These are phyloP conservation scores for Talaromyces sp. DNA, from an alignment of 2,329 filamentous ascomycete species.

Conservation along the genomic window DNA sequence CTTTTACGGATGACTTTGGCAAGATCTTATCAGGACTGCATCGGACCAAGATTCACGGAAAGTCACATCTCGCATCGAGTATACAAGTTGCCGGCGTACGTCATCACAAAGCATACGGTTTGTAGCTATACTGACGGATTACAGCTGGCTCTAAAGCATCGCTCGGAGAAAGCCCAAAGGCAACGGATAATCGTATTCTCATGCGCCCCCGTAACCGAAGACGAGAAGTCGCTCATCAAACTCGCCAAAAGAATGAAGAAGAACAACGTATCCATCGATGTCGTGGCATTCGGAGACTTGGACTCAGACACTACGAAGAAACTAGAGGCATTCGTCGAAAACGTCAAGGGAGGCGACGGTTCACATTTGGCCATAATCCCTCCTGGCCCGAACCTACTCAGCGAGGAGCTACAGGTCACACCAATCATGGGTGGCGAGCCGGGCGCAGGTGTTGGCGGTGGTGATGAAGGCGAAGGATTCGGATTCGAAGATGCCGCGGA, in stretches of 20 bases:
- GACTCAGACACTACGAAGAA: constrained; percentile 86
- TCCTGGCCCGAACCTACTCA: constrained; percentile 85
- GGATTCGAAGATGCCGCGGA: constrained; percentile 83
- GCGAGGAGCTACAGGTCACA: constrained; percentile 83
- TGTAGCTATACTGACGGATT: constrained; percentile 16
- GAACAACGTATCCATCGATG: constrained; percentile 88
- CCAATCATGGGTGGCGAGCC: constrained; percentile 86
- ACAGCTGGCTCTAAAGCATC: constrained; percentile 92
- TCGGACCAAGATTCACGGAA: constrained; percentile 89
- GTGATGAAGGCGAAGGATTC: constrained; percentile 51
- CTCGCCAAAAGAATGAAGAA: constrained; percentile 99
- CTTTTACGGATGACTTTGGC: constrained; percentile 91
- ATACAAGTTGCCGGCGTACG: constrained; percentile 93
- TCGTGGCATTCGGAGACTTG: constrained; percentile 90
- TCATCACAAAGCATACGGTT: constrained; percentile 15
- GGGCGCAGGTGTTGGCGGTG: constrained; percentile 50
- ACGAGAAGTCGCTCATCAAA: constrained; percentile 81
- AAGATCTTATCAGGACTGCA: constrained; percentile 91
- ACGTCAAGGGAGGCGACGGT: constrained; percentile 85
- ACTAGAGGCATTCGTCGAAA: constrained; percentile 87
- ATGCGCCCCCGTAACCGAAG: constrained; percentile 86
- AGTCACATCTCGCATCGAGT: constrained; percentile 81
- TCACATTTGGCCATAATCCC: constrained; percentile 88
- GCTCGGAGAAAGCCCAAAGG: constrained; percentile 94
- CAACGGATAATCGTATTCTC: constrained; percentile 97